These are phyloP conservation scores for Monosporascus sp. DNA, from an alignment of 2,329 filamentous ascomycete genomes.

Conservation along the genomic window DNA sequence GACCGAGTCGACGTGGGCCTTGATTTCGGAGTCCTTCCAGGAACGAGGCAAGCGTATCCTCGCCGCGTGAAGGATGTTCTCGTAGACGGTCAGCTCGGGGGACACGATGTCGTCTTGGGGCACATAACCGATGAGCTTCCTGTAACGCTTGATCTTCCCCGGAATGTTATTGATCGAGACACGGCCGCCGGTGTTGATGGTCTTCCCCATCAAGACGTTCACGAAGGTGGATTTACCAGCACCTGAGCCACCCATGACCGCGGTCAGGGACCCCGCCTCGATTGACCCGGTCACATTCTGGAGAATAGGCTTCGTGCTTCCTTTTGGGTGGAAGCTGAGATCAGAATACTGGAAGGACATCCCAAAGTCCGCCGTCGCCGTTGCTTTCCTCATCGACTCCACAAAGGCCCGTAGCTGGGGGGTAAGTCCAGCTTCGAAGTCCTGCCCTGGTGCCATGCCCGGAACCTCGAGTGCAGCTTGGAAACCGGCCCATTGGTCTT, in stretches of 20 bases:
- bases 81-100: conserved; percentile 54
- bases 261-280: conserved; percentile 48
- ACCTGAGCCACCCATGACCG: conserved; percentile 57
- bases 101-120: conserved; percentile 58
- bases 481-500: conserved; percentile 29
- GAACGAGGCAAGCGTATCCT: conserved; percentile 46
- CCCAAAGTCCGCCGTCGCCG: conserved; percentile 46
- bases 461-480: conserved; percentile 31
- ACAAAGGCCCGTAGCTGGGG: conserved; percentile 45
- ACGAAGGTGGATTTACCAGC: conserved; percentile 57
- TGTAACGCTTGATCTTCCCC: conserved; percentile 45
- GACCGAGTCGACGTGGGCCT: conserved; percentile 50
- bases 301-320: conserved; percentile 40
- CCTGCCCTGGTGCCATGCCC: conserved; percentile 20
- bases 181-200: conserved; percentile 42
- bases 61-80: conserved; percentile 58
- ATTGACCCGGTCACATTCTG: conserved; percentile 51
- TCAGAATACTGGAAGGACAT: conserved; percentile 49
- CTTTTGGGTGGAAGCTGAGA: conserved; percentile 43
- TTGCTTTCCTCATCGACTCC: conserved; percentile 47
- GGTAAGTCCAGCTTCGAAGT: conserved; percentile 27
- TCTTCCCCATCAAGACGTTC: conserved; percentile 58
- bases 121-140: conserved; percentile 58
- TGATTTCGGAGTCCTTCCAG: conserved; percentile 45
- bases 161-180: conserved; percentile 50